Base-by-base conservation (phyloP, 352 stramenopile genomes). In the Nothophytophthora sp. region DNA sequence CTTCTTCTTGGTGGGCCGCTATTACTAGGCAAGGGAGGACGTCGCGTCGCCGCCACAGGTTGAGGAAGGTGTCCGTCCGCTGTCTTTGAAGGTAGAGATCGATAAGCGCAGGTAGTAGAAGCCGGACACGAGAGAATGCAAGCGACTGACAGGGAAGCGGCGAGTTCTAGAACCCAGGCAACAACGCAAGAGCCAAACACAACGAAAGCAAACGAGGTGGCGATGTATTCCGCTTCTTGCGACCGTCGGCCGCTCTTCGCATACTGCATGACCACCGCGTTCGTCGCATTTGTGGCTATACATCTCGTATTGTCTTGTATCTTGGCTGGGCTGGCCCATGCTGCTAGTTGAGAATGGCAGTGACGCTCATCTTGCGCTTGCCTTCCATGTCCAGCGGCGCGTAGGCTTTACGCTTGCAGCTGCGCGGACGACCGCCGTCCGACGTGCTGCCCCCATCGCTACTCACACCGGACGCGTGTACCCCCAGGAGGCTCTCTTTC, bases 331-430 rank as follows among this genome's bases (percentile, higher is more conserved):
- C 4, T 52, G 27, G 30, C n/a, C n/a, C n/a, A n/a, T 10, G 9
- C 4, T 15, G 29, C 60, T 80, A 95, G 67, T 95, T 95, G 48
- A 95, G 75, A 70, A 95, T 92, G 36, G 82, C 87, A 15, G 85
- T 85, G 35, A 95, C 83, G 45, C 82, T 92, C 85, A 95, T 95
- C 63, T 95, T 95, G 61, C 84, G 78, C 73, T 90, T 93, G 32
- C 81, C 55, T 49, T 70, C 65, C 60, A 79, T 62, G 33, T 70
- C 35, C 39, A 90, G 55, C 24, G 77, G 77, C n/a, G 67, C 75
- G 34, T 67, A 86, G 13, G 80, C 82, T 55, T 92, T 90, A 44
- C 82, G 81, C 67, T 88, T 90, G 29, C 66, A 62, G 28, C 46
- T 72, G 5, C 61, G 70, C 9, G 55, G 50, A 22, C 67, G 56